These are phyloP conservation scores for Encephalitozoon intestinalis DNA, from an alignment of 371 early-diverging fungal species.

Conservation along the genomic window DNA sequence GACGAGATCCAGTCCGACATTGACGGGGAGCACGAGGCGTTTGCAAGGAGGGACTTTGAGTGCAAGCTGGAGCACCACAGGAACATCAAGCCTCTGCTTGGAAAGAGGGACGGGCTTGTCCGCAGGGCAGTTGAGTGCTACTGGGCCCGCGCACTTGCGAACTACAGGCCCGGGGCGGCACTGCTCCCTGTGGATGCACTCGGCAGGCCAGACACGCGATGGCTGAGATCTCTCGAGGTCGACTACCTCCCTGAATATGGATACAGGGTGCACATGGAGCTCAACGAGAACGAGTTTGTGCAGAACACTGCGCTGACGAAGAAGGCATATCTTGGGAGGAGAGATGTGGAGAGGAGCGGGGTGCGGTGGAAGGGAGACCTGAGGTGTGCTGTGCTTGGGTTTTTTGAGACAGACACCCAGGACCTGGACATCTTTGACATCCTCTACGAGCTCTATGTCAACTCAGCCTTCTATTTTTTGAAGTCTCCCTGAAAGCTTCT, in stretches of 20 bases:
- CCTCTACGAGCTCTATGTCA: slow-evolving; percentile 50
- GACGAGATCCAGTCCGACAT: slow-evolving; percentile 42
- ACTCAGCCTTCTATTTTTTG: slow-evolving; percentile 31
- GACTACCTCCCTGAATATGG: slow-evolving; percentile 45
- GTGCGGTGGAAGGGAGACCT: slow-evolving; percentile 45
- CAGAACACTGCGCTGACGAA: slow-evolving; percentile 41
- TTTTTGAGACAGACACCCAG: slow-evolving; percentile 35
- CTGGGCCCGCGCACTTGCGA: slow-evolving; percentile 6
- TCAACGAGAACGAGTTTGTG: slow-evolving; percentile 48
- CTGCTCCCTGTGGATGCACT: slow-evolving; percentile 1
- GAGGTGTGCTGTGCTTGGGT: slow-evolving; percentile 34
- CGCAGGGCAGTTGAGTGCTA: not conserved
- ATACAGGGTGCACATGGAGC: slow-evolving; percentile 37
- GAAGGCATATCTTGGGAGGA: slow-evolving; percentile 24
- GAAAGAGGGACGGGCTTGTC: slow-evolving; percentile 5
- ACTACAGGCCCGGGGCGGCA: not conserved
- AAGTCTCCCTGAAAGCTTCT: not conserved
- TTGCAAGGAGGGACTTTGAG: slow-evolving; percentile 40
- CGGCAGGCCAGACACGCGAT: not conserved
- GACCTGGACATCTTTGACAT: slow-evolving; percentile 50
- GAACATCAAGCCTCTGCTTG: slow-evolving; percentile 18
- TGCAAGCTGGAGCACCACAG: slow-evolving; percentile 28
- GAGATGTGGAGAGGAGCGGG: slow-evolving; percentile 15
- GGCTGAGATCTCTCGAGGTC: slow-evolving; percentile 43
- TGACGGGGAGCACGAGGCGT: slow-evolving; percentile 28